phyloP scores from a whole-genome alignment of 441 rosid species.

The Populus hybrid region DNA sequence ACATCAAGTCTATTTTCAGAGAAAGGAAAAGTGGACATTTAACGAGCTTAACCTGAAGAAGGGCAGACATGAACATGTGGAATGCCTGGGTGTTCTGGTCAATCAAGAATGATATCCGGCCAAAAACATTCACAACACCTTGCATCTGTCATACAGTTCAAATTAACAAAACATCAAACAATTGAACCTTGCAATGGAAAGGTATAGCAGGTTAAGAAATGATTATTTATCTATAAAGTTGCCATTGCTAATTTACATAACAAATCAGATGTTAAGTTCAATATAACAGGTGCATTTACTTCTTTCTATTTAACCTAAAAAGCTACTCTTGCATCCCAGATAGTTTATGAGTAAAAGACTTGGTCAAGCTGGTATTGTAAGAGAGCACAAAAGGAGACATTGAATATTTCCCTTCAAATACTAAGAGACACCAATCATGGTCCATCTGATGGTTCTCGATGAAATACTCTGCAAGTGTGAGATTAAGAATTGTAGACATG shows the following conservation, averaged over 20 bases:
- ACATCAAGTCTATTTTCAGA: not conserved
- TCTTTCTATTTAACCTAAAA: not conserved
- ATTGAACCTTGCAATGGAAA: not conserved
- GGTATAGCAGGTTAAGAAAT: not conserved
- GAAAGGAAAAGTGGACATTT: not conserved
- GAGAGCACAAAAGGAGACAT: not conserved
- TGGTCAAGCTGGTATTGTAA: not conserved
- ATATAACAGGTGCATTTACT: not conserved
- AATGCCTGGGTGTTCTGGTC: constrained; percentile 98
- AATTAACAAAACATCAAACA: not conserved
- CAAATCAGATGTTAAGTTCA: not conserved
- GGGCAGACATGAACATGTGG: constrained; percentile 94
- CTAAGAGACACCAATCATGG: not conserved
- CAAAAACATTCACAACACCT: constrained; percentile 89
- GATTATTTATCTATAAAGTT: not conserved
- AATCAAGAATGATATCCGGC: constrained; percentile 80
- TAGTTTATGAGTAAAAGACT: not conserved
- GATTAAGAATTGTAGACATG: not conserved
- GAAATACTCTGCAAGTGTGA: constrained; percentile 1
- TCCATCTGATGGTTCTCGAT: not conserved
- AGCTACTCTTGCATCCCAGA: not conserved
- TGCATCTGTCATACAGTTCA: constrained; percentile 60
- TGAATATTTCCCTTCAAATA: not conserved
- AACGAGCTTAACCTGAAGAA: constrained; percentile 70
- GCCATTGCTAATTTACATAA: not conserved